Conservation (phyloP, 2,329 filamentous ascomycete genomes). For the Zalaria sp. region DNA sequence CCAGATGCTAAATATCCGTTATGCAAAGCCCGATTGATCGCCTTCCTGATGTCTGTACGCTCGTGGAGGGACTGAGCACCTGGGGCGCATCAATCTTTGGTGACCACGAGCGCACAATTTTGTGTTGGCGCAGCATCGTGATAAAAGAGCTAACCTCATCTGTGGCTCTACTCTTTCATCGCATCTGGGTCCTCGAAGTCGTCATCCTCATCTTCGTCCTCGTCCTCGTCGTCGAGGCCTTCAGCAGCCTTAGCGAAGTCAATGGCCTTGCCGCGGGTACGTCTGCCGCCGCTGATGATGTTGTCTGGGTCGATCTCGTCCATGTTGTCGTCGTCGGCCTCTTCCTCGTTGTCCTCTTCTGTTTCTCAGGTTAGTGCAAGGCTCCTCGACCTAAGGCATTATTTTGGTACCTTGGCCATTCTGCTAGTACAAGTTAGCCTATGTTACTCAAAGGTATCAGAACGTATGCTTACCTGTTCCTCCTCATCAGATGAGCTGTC, state of each 20-base stretch:
- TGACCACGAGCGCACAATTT: too few species aligned
- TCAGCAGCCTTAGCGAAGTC: slow-evolving; percentile 85
- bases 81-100: too few species aligned
- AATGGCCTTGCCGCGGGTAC: slow-evolving; percentile 84
- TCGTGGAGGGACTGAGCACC: too few species aligned
- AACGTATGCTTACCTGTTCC: slow-evolving; percentile 24
- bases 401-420: slow-evolving; percentile 2
- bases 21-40: too few species aligned
- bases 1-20: too few species aligned
- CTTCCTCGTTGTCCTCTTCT: slow-evolving; percentile 49
- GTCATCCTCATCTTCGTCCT: slow-evolving; percentile 62
- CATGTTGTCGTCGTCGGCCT: slow-evolving; percentile 67
- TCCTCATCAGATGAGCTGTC: slow-evolving; percentile 54
- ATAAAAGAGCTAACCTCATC: too few species aligned
- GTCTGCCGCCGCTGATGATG: slow-evolving; percentile 64
- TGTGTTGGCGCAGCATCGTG: too few species aligned
- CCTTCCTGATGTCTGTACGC: too few species aligned
- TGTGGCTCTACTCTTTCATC: slow-evolving; percentile 44
- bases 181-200: slow-evolving; percentile 48
- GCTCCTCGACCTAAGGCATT: slow-evolving; percentile 1
- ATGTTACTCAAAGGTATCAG: slow-evolving; percentile 1
- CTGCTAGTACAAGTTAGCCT: slow-evolving; percentile 1
- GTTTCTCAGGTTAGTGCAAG: neutral
- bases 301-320: slow-evolving; percentile 85
- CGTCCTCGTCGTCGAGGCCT: slow-evolving; percentile 59